These are phyloP conservation scores for Amanita fuliginea DNA, from an alignment of 768 basidiomycete genomes.

Conservation along the genomic window DNA sequence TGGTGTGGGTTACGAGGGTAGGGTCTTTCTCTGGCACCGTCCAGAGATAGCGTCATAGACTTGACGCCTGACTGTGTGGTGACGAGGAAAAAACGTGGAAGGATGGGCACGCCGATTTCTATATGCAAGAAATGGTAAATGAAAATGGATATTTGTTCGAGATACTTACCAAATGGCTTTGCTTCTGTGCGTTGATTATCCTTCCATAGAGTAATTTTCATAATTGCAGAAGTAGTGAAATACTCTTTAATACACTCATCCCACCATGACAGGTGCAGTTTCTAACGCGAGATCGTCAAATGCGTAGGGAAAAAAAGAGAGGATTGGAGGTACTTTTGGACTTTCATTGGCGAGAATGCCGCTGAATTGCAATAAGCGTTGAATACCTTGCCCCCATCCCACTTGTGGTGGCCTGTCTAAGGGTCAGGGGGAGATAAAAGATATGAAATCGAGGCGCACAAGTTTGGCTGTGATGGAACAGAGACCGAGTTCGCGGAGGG, in stretches of 20 bases:
- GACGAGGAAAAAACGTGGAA: constrained; percentile 78
- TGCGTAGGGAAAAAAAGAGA: background rate
- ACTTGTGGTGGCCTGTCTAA: constrained; percentile 17
- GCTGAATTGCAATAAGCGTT: constrained; percentile 62
- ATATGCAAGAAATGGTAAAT: constrained; percentile 1
- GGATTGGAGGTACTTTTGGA: constrained; percentile 26
- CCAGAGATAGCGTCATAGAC: constrained; percentile 71
- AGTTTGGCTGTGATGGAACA: constrained; percentile 5
- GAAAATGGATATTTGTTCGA: background rate
- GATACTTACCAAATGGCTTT: constrained; percentile 66
- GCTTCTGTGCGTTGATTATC: constrained; percentile 72
- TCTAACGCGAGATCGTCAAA: constrained; percentile 21
- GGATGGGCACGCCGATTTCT: constrained; percentile 75
- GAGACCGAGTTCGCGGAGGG: constrained; percentile 5
- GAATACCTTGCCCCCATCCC: constrained; percentile 52
- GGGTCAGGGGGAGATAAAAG: background rate
- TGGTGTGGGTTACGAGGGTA: constrained; percentile 25
- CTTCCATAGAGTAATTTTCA: constrained; percentile 84
- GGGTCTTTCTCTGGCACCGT: constrained; percentile 63
- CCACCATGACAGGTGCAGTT: constrained; percentile 63
- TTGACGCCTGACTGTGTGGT: constrained; percentile 79
- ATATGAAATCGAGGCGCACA: background rate
- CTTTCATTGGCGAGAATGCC: constrained; percentile 47
- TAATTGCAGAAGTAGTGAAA: constrained; percentile 57
- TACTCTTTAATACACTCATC: constrained; percentile 50